These are phyloP conservation scores for Ceratocystis colombiana DNA, from an alignment of 2,329 filamentous ascomycete species.

Conservation along the genomic window DNA sequence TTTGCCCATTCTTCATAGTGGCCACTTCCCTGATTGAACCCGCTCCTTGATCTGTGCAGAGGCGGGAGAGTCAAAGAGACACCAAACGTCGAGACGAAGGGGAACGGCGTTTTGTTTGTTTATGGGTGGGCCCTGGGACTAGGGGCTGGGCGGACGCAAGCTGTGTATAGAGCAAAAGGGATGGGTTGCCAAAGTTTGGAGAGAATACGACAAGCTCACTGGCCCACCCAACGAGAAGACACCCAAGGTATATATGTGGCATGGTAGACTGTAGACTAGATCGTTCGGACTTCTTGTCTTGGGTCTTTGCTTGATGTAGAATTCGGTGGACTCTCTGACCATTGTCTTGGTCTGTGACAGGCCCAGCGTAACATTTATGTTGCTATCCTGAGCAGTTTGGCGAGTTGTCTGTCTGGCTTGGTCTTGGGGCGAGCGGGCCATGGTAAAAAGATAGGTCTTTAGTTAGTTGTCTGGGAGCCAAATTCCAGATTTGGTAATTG, in stretches of 20 bases:
- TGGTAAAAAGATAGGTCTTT: too few species aligned
- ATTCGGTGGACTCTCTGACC: neutral
- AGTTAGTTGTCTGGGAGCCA: neutral
- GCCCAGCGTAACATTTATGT: neutral
- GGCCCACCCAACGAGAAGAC: too few species aligned
- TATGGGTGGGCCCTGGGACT: neutral
- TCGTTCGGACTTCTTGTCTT: neutral
- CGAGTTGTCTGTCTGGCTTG: neutral
- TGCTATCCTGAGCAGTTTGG: neutral
- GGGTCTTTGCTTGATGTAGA: neutral
- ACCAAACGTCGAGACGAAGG: neutral
- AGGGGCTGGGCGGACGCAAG: neutral
- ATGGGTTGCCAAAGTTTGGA: neutral
- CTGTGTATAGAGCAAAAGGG: neutral
- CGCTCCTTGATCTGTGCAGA: conserved; percentile 4
- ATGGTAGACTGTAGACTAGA: too few species aligned
- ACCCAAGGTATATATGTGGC: too few species aligned
- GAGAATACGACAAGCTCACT: neutral
- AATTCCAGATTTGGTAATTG: neutral
- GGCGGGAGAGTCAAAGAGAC: neutral
- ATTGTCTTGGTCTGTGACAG: conserved; percentile 13
- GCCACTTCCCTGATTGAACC: neutral
- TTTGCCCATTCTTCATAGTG: neutral
- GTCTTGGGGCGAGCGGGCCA: neutral
- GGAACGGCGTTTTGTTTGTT: neutral